Conservation (phyloP, 495 filamentous ascomycete species). For the Paragyromitra xinjiangensis region DNA sequence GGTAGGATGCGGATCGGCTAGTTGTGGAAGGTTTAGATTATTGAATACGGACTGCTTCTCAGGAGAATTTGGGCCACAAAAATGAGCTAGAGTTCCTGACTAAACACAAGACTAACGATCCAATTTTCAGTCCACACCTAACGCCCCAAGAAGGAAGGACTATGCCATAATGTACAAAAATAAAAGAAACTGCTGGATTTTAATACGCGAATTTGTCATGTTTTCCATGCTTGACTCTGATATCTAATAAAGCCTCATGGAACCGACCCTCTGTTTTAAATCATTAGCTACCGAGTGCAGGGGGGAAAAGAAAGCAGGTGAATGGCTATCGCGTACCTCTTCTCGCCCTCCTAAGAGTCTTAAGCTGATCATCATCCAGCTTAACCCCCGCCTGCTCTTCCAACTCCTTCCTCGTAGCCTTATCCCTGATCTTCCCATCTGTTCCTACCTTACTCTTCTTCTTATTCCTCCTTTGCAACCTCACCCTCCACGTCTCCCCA, state of each 20-base stretch:
- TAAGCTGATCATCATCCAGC: constrained; percentile 86
- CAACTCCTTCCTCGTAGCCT: constrained; percentile 86
- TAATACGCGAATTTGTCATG: constrained; percentile 88
- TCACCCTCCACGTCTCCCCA: constrained; percentile 79
- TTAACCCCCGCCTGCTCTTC: constrained; percentile 69
- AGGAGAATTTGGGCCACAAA: too few relatives aligned
- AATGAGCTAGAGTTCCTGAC: not conserved
- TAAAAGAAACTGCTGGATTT: not conserved
- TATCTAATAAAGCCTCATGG: constrained; percentile 85
- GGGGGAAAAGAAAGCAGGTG: not conserved
- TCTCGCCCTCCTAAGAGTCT: constrained; percentile 79
- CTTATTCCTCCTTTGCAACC: constrained; percentile 95
- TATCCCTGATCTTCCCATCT: constrained; percentile 75
- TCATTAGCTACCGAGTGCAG: constrained; percentile 17
- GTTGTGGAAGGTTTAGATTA: too few relatives aligned
- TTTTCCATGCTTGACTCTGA: constrained; percentile 86
- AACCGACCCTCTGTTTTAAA: constrained; percentile 76
- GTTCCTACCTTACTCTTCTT: constrained; percentile 76
- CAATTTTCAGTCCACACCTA: constrained; percentile 12
- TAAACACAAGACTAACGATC: not conserved
- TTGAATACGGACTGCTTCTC: too few relatives aligned
- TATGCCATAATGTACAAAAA: not conserved
- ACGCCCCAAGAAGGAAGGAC: not conserved
- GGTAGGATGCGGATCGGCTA: too few relatives aligned
- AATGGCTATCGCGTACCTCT: constrained; percentile 56